Base-by-base conservation (phyloP, 371 early-diverging fungal genomes). In the Basidiobolus meristosporus region DNA sequence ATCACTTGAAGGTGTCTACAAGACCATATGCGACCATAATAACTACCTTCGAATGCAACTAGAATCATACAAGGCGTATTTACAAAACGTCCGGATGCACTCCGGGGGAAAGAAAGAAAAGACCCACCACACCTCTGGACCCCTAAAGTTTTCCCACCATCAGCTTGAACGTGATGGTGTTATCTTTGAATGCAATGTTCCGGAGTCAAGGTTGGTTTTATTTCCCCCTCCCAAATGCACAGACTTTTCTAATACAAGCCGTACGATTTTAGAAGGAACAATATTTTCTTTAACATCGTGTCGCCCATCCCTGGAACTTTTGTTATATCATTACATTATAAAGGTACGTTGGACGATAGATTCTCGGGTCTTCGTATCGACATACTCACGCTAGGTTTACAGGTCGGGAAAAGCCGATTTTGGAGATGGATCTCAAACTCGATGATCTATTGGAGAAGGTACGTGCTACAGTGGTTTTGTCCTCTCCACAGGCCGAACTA, bases 391-490 rank as follows among this genome's bases (percentile, higher is more conserved):
- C n/a, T n/a, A n/a, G n/a, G n/a, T n/a, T n/a, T n/a, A n/a, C n/a
- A n/a, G n/a, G 78, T 16, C 71, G 95, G 10, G 92, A 91, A 33
- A 85, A 86, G 50, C 78, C 95, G 1, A 88, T 93, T 40, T 53
- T 93, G 44, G 88, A 89, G 57, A 90, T 93, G 89, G 90, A 90
- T 57, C 65, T 92, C 50, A 84, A 88, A 44, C 62, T 92, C 26
- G 93, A 92, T 51, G 93, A 92, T 56, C 59, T 92, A 46, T 62
- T 92, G 31, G 90, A 89, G 57, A 87, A 88, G n/a, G n/a, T n/a
- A n/a, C n/a, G n/a, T n/a, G n/a, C n/a, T n/a, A n/a, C n/a, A n/a
- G n/a, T n/a, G n/a, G n/a, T n/a, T n/a, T n/a, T n/a, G n/a, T n/a
- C n/a, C n/a, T n/a, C n/a, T n/a, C n/a, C n/a, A n/a, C n/a, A n/a